Percentiles rank a stretch among this genome's conserved stretches.
phyloP scores from a whole-genome alignment of 345 rosid genomes.

The Clarkia xantiana region DNA sequence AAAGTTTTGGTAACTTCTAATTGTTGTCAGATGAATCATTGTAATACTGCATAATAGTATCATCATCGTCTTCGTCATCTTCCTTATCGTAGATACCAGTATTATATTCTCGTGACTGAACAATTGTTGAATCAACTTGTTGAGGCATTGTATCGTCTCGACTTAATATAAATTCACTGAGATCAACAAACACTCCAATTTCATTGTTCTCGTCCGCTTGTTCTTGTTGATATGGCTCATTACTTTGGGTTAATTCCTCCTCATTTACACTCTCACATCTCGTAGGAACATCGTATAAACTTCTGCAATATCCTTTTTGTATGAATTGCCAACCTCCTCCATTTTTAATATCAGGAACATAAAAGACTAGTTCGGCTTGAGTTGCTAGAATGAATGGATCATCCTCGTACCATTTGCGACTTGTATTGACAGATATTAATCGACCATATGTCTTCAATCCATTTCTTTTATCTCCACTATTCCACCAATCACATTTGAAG shows the following conservation, averaged over 20 bases:
- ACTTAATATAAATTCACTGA: neutral
- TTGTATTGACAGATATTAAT: neutral
- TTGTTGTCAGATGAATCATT: too few species aligned
- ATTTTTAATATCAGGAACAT: neutral
- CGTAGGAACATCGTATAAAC: neutral
- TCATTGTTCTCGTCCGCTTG: neutral
- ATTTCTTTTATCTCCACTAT: constrained; percentile 2
- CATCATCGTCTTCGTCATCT: too few species aligned
- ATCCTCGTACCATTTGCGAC: constrained; percentile 4
- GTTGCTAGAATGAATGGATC: constrained; percentile 4
- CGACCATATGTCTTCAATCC: neutral
- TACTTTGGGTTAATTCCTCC: neutral
- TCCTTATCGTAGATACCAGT: too few species aligned
- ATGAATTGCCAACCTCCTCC: neutral
- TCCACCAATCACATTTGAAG: neutral
- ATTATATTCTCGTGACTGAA: too few species aligned
- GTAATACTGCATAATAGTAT: too few species aligned
- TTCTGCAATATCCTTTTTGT: neutral
- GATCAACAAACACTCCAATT: neutral
- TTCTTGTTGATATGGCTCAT: constrained; percentile 1
- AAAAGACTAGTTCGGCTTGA: constrained; percentile 2
- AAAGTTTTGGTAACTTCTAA: too few species aligned
- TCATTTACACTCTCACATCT: neutral
- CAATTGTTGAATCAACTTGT: neutral
- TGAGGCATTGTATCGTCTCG: neutral